Percentiles rank a stretch among this genome's conserved stretches.
Conservation (phyloP, 176 grass and related monocot genomes). For the Triticum monococcum region DNA sequence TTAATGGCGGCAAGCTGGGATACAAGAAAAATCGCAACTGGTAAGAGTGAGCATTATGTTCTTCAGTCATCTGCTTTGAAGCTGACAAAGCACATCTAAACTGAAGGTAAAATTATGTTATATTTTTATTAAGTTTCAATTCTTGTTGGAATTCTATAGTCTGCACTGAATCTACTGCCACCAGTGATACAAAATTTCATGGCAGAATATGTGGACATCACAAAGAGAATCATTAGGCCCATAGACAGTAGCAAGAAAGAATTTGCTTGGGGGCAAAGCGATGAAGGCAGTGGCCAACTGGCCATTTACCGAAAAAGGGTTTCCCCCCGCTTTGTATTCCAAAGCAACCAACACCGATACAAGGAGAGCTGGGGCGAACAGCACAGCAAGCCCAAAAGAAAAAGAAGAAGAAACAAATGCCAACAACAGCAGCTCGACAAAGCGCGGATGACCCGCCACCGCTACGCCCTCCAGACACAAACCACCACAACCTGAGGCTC, state of each 20-base stretch:
- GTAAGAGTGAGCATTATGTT: background rate
- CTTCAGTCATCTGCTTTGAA: background rate
- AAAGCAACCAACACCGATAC: too few relatives aligned
- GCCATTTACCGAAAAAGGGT: too few relatives aligned
- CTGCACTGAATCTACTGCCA: background rate
- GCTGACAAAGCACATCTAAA: background rate
- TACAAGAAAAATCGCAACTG: background rate
- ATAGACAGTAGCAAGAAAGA: constrained; percentile 2
- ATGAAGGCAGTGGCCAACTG: background rate
- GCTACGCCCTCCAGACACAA: too few relatives aligned
- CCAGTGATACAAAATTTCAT: background rate
- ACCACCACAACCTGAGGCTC: too few relatives aligned
- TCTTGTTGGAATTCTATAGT: background rate
- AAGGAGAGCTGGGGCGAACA: too few relatives aligned
- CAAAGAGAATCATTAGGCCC: background rate
- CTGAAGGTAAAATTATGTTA: background rate
- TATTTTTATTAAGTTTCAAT: background rate
- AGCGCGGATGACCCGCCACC: too few relatives aligned
- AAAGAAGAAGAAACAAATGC: too few relatives aligned
- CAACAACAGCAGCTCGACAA: too few relatives aligned
- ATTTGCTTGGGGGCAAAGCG: background rate
- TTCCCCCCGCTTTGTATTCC: too few relatives aligned
- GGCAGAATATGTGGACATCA: background rate
- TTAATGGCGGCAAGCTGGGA: background rate
- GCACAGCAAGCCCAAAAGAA: too few relatives aligned